Percentiles rank a stretch among this genome's conserved stretches.
Evolutionary conservation across 2,329 filamentous ascomycete species (phyloP).

Genomic region (Fusarium liriodendri): DNA sequence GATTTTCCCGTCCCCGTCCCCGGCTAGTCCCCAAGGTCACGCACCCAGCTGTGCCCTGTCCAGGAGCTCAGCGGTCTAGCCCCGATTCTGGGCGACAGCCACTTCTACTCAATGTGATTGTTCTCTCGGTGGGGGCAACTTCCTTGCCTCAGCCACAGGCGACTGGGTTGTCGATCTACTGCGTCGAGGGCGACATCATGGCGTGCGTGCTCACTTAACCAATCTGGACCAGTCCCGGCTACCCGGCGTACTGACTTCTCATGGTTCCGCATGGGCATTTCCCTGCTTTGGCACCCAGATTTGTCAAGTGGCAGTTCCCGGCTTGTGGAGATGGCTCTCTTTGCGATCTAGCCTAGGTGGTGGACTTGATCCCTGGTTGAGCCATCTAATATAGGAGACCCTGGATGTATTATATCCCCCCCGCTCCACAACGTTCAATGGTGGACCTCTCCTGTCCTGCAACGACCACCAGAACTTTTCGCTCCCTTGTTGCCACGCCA

Average conservation of each 20-base stretch:
- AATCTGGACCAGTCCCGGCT: slow-evolving; percentile 38
- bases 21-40: slow-evolving; percentile 23
- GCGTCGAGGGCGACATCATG: slow-evolving; percentile 30
- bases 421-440: slow-evolving; percentile 36
- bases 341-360: slow-evolving; percentile 43
- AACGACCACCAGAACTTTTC: slow-evolving; percentile 40
- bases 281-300: slow-evolving; percentile 35
- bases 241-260: slow-evolving; percentile 33
- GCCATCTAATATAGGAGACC: slow-evolving; percentile 47
- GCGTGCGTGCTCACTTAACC: slow-evolving; percentile 41
- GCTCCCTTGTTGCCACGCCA: slow-evolving; percentile 42
- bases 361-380: slow-evolving; percentile 38
- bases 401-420: slow-evolving; percentile 46
- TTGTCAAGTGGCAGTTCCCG: slow-evolving; percentile 43
- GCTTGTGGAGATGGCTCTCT: slow-evolving; percentile 39
- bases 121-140: slow-evolving; percentile 32
- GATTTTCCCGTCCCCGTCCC: slow-evolving; percentile 34
- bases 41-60: slow-evolving; percentile 25
- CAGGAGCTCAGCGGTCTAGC: slow-evolving; percentile 19
- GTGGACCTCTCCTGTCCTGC: slow-evolving; percentile 38
- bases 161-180: slow-evolving; percentile 37
- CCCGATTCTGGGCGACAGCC: slow-evolving; percentile 21
- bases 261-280: slow-evolving; percentile 33
- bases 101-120: slow-evolving; percentile 24
- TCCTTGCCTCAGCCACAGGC: slow-evolving; percentile 37